A percentile compares a stretch with the other conserved stretches of the same genome.
phyloP scores from a whole-genome alignment of 306 rosid species.

The Mucuna pruriens region DNA sequence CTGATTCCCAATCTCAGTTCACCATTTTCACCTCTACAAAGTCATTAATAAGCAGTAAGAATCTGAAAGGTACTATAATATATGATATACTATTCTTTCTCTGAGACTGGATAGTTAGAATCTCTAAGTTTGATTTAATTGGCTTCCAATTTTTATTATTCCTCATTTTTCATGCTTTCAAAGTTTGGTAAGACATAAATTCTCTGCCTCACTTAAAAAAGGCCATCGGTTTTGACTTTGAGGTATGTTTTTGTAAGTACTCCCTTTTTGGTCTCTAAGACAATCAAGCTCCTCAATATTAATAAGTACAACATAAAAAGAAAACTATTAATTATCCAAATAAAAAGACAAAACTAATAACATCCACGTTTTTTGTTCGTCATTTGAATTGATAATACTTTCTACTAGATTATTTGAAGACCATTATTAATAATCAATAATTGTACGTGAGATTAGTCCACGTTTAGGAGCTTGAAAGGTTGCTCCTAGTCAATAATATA shows the following conservation, averaged over 20 bases:
- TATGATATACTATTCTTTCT: neutral
- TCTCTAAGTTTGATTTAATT: neutral
- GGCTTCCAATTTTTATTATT: neutral
- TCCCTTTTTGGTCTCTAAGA: neutral
- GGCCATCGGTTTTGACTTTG: slow-evolving; percentile 3
- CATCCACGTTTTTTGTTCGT: neutral
- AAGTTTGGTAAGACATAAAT: slow-evolving; percentile 7
- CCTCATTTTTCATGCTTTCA: slow-evolving; percentile 17
- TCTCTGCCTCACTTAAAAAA: slow-evolving; percentile 2
- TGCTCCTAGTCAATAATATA: neutral
- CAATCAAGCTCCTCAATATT: neutral
- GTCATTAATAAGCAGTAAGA: slow-evolving; percentile 33
- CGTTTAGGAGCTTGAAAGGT: neutral
- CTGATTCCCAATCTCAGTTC: slow-evolving; percentile 96
- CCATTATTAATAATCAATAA: neutral
- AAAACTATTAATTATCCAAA: neutral
- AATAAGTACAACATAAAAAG: neutral
- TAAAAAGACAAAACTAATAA: neutral
- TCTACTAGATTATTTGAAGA: slow-evolving; percentile 8
- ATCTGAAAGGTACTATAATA: slow-evolving; percentile 17
- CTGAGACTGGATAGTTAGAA: neutral
- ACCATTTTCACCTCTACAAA: slow-evolving; percentile 91
- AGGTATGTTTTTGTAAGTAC: neutral
- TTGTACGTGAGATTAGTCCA: neutral
- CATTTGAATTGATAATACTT: slow-evolving; percentile 12